These are phyloP conservation scores for Colletotrichum tabaci DNA, from an alignment of 2,329 filamentous ascomycete genomes.

Conservation along the genomic window DNA sequence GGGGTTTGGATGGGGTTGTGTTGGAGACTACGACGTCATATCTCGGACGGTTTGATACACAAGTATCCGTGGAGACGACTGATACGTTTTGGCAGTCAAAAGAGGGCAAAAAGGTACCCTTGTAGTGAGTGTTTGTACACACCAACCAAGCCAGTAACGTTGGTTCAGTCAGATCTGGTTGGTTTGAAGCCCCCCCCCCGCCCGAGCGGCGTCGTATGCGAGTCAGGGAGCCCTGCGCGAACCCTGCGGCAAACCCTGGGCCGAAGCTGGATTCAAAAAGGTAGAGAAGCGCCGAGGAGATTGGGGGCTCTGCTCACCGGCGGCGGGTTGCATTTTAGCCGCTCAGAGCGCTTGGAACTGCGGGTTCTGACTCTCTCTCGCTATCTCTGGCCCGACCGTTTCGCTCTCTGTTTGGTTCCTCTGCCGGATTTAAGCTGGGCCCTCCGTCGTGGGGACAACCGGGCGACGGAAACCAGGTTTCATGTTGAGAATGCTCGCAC, in stretches of 20 bases:
- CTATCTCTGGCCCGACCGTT: conserved; percentile 4
- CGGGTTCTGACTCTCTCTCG: conserved; percentile 21
- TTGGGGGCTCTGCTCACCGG: neutral
- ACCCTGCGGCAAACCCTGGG: conserved; percentile 30
- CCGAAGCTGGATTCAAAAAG: neutral
- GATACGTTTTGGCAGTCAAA: conserved; percentile 27
- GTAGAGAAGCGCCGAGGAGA: conserved; percentile 31
- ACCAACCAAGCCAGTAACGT: neutral
- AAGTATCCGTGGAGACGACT: neutral
- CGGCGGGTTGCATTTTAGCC: conserved; percentile 19
- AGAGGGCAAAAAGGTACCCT: conserved; percentile 11
- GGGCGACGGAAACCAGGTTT: conserved; percentile 37
- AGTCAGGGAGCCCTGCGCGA: conserved; percentile 39
- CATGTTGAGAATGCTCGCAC: conserved; percentile 38
- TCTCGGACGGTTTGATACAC: conserved; percentile 23
- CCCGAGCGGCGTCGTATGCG: conserved; percentile 15
- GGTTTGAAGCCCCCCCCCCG: neutral
- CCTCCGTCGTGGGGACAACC: conserved; percentile 31
- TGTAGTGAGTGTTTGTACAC: conserved; percentile 12
- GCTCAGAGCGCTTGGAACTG: conserved; percentile 40
- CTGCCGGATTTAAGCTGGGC: conserved; percentile 31
- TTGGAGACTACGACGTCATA: conserved; percentile 39
- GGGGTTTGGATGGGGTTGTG: conserved; percentile 30
- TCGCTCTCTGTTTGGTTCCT: conserved; percentile 16
- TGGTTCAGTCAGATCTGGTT: conserved; percentile 25